Evolutionary conservation across 164 flowering plant genomes (phyloP).

Genomic region (Sextonia rubra): DNA sequence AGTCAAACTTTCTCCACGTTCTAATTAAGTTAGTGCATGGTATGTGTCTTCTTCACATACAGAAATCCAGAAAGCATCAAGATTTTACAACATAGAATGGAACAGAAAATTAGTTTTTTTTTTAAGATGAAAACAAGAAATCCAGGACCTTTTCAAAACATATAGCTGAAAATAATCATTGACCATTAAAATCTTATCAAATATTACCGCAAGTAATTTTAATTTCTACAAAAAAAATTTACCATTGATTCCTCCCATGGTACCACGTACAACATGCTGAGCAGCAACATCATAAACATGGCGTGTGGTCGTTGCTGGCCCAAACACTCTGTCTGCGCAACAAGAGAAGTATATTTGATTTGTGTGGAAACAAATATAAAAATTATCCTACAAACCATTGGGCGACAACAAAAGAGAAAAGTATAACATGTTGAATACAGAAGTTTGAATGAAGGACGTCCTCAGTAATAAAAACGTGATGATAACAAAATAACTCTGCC

Average conservation of each 20-base stretch:
- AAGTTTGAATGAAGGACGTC: neutral
- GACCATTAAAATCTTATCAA: neutral
- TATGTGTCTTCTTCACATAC: too few species aligned
- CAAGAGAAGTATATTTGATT: neutral
- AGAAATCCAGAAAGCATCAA: too few species aligned
- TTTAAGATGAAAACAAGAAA: neutral
- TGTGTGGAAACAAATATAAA: neutral
- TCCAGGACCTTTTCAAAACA: neutral
- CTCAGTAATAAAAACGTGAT: neutral
- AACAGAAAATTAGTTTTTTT: too few species aligned
- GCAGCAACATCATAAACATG: slow-evolving; percentile 79
- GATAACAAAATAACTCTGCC: too few species aligned
- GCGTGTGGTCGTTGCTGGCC: slow-evolving; percentile 71
- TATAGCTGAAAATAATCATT: neutral
- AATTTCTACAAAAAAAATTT: neutral
- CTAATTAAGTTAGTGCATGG: too few species aligned
- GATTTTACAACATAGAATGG: too few species aligned
- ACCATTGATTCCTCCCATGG: slow-evolving; percentile 77
- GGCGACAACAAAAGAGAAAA: too few species aligned
- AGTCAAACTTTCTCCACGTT: too few species aligned
- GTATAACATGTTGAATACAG: neutral
- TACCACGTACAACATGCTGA: slow-evolving; percentile 60
- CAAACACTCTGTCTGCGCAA: slow-evolving; percentile 59
- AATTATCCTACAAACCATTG: neutral
- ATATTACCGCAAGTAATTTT: neutral